Conservation (phyloP, 371 early-diverging fungal species). For the Mucor lusitanicus region DNA sequence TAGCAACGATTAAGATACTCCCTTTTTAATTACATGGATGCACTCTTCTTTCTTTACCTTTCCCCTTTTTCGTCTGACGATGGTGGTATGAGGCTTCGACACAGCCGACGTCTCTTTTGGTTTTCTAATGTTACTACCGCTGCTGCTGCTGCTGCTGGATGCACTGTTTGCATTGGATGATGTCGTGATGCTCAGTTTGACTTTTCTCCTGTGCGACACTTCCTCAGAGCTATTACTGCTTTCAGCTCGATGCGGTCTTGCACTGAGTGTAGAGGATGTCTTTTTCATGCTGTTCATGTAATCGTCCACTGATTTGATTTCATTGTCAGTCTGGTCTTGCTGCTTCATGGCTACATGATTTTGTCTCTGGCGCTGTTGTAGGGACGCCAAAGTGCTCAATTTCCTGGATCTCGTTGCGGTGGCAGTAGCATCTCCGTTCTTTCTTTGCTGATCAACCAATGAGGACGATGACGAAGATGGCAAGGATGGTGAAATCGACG, state of each 20-base stretch:
- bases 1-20: neutral
- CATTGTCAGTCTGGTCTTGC: constrained; percentile 1
- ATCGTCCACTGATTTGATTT: constrained; percentile 13
- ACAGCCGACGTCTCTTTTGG: neutral
- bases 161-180: neutral
- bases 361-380: constrained; percentile 13
- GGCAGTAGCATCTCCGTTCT: neutral
- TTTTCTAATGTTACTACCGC: constrained; percentile 3
- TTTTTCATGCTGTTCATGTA: constrained; percentile 21
- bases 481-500: neutral
- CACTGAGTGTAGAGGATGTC: neutral
- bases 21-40: constrained; percentile 1
- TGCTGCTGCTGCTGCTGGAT: neutral
- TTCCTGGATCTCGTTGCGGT: constrained; percentile 7
- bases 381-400: constrained; percentile 13
- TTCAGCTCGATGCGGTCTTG: neutral
- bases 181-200: constrained; percentile 27
- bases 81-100: neutral
- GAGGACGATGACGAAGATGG: neutral
- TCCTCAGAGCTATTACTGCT: constrained; percentile 3
- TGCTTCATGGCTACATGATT: neutral
- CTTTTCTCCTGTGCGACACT: constrained; percentile 10
- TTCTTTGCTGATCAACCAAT: neutral
- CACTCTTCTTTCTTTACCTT: constrained; percentile 31
- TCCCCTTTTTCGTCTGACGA: constrained; percentile 39